A percentile compares a stretch with the other conserved stretches of the same genome.
phyloP scores from a whole-genome alignment of 495 filamentous ascomycete species.

The Penicillium maclennaniae region DNA sequence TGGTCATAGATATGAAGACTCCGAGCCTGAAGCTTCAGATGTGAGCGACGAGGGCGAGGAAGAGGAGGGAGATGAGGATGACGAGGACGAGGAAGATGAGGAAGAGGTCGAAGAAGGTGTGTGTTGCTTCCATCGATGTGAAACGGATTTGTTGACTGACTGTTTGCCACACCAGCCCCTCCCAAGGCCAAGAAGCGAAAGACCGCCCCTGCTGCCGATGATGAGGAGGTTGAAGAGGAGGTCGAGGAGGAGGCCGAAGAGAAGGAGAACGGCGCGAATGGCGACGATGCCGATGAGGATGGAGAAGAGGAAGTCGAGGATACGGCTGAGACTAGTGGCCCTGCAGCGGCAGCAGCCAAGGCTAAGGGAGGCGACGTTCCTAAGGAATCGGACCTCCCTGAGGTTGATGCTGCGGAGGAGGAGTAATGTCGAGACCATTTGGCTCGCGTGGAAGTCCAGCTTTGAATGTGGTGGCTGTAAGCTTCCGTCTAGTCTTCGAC shows the following conservation, averaged over 20 bases:
- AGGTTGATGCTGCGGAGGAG: conserved; percentile 36
- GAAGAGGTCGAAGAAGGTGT: conserved; percentile 22
- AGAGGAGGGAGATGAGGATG: conserved; percentile 29
- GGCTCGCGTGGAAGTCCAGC: background rate
- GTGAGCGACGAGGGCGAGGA: conserved; percentile 43
- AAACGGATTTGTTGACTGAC: conserved; percentile 13
- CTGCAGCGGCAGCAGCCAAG: conserved; percentile 40
- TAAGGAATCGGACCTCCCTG: conserved; percentile 46
- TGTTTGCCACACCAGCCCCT: conserved; percentile 21
- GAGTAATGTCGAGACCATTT: conserved; percentile 12
- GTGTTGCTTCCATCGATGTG: background rate
- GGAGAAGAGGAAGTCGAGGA: conserved; percentile 29
- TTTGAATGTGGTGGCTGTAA: background rate
- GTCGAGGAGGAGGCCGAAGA: conserved; percentile 35
- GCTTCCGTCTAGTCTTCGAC: background rate
- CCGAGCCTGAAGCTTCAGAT: conserved; percentile 33
- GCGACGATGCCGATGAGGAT: conserved; percentile 24
- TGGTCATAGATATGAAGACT: conserved; percentile 48
- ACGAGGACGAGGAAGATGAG: conserved; percentile 18
- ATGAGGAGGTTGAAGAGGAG: conserved; percentile 33
- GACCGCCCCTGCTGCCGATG: conserved; percentile 14
- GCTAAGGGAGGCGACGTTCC: conserved; percentile 43
- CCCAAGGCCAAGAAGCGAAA: conserved; percentile 37
- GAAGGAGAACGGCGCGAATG: conserved; percentile 16
- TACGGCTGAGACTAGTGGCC: conserved; percentile 37